Base-by-base conservation (phyloP, 768 basidiomycete species). In the Pleurotus djamor region DNA sequence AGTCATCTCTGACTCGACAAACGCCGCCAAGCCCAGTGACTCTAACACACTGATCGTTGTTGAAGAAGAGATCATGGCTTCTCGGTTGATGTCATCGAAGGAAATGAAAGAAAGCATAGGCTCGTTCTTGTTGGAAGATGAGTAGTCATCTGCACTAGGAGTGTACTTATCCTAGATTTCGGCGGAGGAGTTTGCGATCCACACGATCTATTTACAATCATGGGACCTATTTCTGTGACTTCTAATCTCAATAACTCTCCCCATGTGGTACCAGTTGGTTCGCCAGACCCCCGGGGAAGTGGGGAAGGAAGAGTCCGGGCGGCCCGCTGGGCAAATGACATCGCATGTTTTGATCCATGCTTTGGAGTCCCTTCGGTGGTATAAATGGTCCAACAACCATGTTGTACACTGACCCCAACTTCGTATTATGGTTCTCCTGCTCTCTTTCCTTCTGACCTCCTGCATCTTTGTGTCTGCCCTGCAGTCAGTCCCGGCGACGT, bases 91-190 rank as follows among this genome's bases (percentile, higher is more conserved):
- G 63, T 68, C 66, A 32, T 51, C 61, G 56, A 58, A 61, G 10
- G 74, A 74, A 49, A 79, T 80, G 73, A 75, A 72, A 64, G 64
- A 66, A 17, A 60, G 69, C 37, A 74, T 83, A 4, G 63, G 64
- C 21, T 72, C 72, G 36, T 82, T 76, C 61, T 67, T 82, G 51
- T 60, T 79, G 6, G 74, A 75, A 14, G 62, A 63, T 12, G 64
- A 45, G 45, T 47, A 47, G 45, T 28, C 21, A 28, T 28, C 21
- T 17, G 10, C 45, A 61, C 16, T 8, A 52, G 21, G 21, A 28
- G 21, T 28, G 21, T 28, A 28, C 21, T 28, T 28, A 28, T 28
- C 21, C 3, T 28, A 28, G 21, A 28, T 28, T 28, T 28, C 21
- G 21, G 3, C 21, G 21, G 21, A 28, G 21, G 21, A 28, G 21